phyloP scores from a whole-genome alignment of 495 filamentous ascomycete species.

The Penicillium angulare region DNA sequence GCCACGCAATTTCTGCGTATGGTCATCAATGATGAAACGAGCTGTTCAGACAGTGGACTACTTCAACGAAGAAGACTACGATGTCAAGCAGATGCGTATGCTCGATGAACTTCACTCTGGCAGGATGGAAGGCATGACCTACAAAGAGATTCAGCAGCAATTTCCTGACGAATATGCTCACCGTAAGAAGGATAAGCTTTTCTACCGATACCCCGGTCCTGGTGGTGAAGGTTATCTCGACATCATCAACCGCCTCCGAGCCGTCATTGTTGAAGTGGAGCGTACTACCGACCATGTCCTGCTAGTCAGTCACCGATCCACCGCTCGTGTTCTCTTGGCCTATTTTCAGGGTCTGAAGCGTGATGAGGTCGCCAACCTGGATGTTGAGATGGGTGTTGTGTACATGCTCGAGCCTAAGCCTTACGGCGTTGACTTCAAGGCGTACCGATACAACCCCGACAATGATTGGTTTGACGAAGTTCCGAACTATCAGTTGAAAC shows the following conservation, averaged over 20 bases:
- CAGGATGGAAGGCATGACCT: constrained; percentile 89
- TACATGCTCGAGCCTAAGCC: constrained; percentile 96
- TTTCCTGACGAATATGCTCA: constrained; percentile 75
- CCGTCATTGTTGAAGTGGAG: constrained; percentile 95
- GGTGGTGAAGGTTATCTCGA: constrained; percentile 96
- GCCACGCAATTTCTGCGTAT: constrained; percentile 93
- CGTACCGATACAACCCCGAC: constrained; percentile 79
- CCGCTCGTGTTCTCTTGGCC: constrained; percentile 86
- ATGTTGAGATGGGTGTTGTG: constrained; percentile 87
- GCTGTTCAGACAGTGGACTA: constrained; percentile 78
- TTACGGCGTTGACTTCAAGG: constrained; percentile 94
- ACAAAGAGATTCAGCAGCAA: constrained; percentile 75
- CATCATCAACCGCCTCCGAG: constrained; percentile 90
- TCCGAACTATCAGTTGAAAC: constrained; percentile 69
- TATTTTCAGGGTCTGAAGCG: constrained; percentile 92
- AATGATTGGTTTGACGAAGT: constrained; percentile 78
- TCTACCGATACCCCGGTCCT: constrained; percentile 90
- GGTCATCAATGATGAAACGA: constrained; percentile 94
- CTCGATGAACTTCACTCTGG: constrained; percentile 94
- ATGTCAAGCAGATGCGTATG: constrained; percentile 97
- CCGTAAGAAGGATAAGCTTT: constrained; percentile 78
- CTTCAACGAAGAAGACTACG: constrained; percentile 96
- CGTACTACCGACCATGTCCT: constrained; percentile 94
- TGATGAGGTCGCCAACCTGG: constrained; percentile 87
- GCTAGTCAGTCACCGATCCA: constrained; percentile 84